Percentiles rank a stretch among this genome's conserved stretches.
These are phyloP conservation scores for Clarireedia hainanense DNA, from an alignment of 2,329 filamentous ascomycete species.

Conservation along the genomic window DNA sequence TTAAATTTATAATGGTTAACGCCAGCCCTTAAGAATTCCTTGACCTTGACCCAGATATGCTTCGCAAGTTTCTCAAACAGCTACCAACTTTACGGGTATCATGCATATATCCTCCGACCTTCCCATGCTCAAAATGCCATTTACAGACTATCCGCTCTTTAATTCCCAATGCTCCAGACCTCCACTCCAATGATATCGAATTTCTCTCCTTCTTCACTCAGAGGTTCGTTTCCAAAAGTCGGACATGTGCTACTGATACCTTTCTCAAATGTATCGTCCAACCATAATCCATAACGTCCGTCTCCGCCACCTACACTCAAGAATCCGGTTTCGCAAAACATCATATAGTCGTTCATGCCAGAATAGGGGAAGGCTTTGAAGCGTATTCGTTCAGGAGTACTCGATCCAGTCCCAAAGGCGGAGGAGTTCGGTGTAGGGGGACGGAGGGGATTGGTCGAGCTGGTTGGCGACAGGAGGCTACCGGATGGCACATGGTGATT, in stretches of 20 bases:
- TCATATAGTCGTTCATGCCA: conserved; percentile 93
- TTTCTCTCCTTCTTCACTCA: conserved; percentile 88
- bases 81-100: conserved; percentile 8
- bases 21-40: background rate
- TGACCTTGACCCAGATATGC: background rate
- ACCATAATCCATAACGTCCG: conserved; percentile 88
- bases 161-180: conserved; percentile 78
- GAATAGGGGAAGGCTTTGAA: conserved; percentile 98
- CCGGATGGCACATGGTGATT: conserved; percentile 11
- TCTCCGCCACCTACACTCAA: conserved; percentile 82
- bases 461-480: conserved; percentile 18
- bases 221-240: conserved; percentile 89
- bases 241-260: conserved; percentile 78
- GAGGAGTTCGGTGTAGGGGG: conserved; percentile 24
- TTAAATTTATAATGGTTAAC: background rate
- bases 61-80: background rate
- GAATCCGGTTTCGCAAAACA: conserved; percentile 81
- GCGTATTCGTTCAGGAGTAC: conserved; percentile 66
- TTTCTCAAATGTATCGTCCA: conserved; percentile 76
- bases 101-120: background rate
- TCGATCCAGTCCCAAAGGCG: conserved; percentile 29
- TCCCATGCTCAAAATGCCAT: background rate
- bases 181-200: conserved; percentile 89
- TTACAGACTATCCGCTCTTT: background rate
- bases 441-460: background rate